These are phyloP conservation scores for Psilocybe tampanensis DNA, from an alignment of 768 basidiomycete species.

Conservation along the genomic window DNA sequence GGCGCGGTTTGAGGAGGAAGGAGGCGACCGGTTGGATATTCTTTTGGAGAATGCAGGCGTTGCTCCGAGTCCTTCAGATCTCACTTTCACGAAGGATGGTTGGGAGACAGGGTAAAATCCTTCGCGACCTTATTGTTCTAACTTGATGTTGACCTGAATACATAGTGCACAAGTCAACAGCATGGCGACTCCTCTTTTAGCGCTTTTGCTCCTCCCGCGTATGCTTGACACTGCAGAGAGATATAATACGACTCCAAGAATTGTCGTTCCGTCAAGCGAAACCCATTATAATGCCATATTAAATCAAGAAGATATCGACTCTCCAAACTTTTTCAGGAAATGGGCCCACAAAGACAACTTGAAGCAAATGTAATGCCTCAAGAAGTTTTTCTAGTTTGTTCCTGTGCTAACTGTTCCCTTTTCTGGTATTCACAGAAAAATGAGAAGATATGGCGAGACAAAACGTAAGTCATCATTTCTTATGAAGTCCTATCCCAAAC, in stretches of 20 bases:
- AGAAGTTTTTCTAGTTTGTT: too few species aligned
- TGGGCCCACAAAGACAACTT: conserved; percentile 17
- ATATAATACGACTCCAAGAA: conserved; percentile 29
- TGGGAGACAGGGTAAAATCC: conserved; percentile 46
- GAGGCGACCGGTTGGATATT: conserved; percentile 37
- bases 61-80: conserved; percentile 10
- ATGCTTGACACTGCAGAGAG: conserved; percentile 38
- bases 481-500: neutral
- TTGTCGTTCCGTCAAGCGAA: conserved; percentile 47
- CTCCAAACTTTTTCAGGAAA: conserved; percentile 28
- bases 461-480: conserved; percentile 32
- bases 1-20: conserved; percentile 33
- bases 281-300: conserved; percentile 35
- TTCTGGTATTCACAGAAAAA: too few species aligned
- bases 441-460: conserved; percentile 33
- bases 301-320: conserved; percentile 21
- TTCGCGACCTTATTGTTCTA: conserved; percentile 1
- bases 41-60: conserved; percentile 48
- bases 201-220: conserved; percentile 42
- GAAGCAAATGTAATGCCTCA: neutral
- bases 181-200: conserved; percentile 40
- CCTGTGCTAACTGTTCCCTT: too few species aligned
- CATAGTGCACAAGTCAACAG: conserved; percentile 44
- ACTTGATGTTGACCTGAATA: neutral
- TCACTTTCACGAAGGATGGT: conserved; percentile 41